Evolutionary conservation across 495 filamentous ascomycete species (phyloP).

Genomic region (Extremus antarcticus): DNA sequence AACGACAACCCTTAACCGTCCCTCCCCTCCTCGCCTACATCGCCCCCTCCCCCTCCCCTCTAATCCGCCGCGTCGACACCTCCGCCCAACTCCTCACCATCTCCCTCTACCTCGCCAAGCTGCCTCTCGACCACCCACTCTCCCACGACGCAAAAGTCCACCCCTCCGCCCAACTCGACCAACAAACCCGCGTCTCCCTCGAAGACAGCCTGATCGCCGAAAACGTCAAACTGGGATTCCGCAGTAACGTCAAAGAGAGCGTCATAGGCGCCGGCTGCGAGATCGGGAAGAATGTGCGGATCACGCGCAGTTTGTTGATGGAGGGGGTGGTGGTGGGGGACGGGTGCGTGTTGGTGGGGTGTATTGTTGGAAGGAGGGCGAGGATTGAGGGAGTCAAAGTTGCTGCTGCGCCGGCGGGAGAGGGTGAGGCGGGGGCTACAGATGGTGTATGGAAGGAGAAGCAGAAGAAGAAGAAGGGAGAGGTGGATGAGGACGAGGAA

Average conservation of each 20-base stretch:
- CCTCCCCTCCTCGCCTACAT: conserved; percentile 73
- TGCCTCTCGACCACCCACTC: conserved; percentile 38
- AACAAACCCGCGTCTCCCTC: conserved; percentile 59
- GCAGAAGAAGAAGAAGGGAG: conserved; percentile 60
- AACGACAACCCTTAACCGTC: conserved; percentile 28
- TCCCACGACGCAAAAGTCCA: conserved; percentile 79
- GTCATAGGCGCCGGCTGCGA: conserved; percentile 79
- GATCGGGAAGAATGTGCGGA: conserved; percentile 66
- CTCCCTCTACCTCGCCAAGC: conserved; percentile 77
- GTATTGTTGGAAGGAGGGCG: conserved; percentile 64
- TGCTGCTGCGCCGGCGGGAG: conserved; percentile 47
- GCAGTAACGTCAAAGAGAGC: conserved; percentile 74
- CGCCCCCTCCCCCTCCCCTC: conserved; percentile 42
- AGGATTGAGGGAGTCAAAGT: conserved; percentile 50
- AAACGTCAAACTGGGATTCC: conserved; percentile 76
- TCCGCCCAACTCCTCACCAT: conserved; percentile 64
- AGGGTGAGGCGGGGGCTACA: background rate
- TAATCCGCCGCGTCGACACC: conserved; percentile 82
- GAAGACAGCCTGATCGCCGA: conserved; percentile 71
- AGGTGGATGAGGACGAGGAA: conserved; percentile 38
- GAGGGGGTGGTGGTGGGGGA: conserved; percentile 75
- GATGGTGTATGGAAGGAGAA: conserved; percentile 71
- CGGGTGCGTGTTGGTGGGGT: conserved; percentile 65
- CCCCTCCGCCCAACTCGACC: conserved; percentile 63
- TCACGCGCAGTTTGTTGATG: conserved; percentile 79